Evolutionary conservation across 345 rosid genomes (phyloP).

Genomic region (Anastatica hierochuntica): DNA sequence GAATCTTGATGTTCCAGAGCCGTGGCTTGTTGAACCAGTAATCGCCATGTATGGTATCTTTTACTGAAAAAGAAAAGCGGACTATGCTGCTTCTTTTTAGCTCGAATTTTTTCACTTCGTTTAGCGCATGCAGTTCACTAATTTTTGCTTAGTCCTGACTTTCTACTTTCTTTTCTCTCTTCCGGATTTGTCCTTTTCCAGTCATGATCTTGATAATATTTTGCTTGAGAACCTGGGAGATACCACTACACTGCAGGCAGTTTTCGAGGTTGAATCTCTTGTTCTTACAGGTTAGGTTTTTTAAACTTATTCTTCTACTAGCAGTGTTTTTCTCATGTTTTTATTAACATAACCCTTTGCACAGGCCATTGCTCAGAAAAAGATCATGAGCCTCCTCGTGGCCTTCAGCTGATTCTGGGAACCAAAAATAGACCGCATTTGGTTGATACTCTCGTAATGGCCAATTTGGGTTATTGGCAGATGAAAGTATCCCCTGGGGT

Average conservation of each 20-base stretch:
- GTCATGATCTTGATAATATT: constrained; percentile 96
- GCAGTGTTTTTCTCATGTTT: neutral
- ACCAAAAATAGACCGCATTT: constrained; percentile 79
- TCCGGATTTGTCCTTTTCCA: constrained; percentile 23
- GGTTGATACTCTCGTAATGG: constrained; percentile 99
- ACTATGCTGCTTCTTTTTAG: constrained; percentile 9
- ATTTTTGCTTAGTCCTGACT: constrained; percentile 10
- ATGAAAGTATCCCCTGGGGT: constrained; percentile 99
- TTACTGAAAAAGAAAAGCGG: neutral
- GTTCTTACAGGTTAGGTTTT: constrained; percentile 77
- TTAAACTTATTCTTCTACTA: neutral
- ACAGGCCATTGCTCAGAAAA: constrained; percentile 96
- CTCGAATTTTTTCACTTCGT: neutral
- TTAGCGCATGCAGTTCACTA: constrained; percentile 1
- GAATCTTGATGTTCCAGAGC: constrained; percentile 99
- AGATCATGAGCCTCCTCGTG: constrained; percentile 94
- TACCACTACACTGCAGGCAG: constrained; percentile 90
- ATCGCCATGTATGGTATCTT: constrained; percentile 71
- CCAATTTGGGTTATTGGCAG: constrained; percentile 99
- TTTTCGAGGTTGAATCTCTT: constrained; percentile 96
- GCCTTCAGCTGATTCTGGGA: constrained; percentile 98
- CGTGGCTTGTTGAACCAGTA: constrained; percentile 98
- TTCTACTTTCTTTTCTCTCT: constrained; percentile 12
- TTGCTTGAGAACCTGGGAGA: constrained; percentile 98
- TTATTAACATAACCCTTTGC: constrained; percentile 13